Conservation (phyloP, 1,139 yeast species). For the Yamadazyma triangularis region DNA sequence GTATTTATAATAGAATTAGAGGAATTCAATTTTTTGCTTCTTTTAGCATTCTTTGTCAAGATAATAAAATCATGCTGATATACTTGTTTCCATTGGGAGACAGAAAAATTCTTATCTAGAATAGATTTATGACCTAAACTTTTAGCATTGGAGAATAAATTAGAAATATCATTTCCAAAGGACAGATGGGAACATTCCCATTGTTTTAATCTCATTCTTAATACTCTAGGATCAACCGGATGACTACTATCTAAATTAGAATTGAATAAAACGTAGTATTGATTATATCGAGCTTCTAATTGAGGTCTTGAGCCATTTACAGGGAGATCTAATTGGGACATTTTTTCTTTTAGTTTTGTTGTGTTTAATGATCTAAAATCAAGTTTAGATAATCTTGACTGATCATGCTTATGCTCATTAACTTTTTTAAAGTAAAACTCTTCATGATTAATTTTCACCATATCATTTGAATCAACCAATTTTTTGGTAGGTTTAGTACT, state of each 20-base stretch:
- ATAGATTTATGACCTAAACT: slow-evolving; percentile 22
- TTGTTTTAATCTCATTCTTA: slow-evolving; percentile 52
- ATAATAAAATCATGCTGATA: slow-evolving; percentile 50
- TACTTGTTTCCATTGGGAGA: slow-evolving; percentile 46
- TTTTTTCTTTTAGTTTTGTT: slow-evolving; percentile 57
- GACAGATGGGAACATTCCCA: slow-evolving; percentile 63
- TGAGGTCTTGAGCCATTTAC: slow-evolving; percentile 59
- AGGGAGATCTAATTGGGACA: slow-evolving; percentile 52
- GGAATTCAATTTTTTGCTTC: slow-evolving; percentile 14
- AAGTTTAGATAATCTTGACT: slow-evolving; percentile 48
- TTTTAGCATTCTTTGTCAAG: slow-evolving; percentile 49
- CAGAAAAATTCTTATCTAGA: slow-evolving; percentile 36
- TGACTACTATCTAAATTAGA: slow-evolving; percentile 75
- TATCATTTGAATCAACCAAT: slow-evolving; percentile 3
- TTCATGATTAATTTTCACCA: slow-evolving; percentile 13
- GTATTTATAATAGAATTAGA: too few species aligned
- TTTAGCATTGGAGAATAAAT: slow-evolving; percentile 19
- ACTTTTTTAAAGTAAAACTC: slow-evolving; percentile 31
- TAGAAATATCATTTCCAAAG: slow-evolving; percentile 16
- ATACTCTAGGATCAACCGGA: slow-evolving; percentile 55
- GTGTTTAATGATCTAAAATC: slow-evolving; percentile 60
- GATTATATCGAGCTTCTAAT: slow-evolving; percentile 69
- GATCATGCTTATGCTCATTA: slow-evolving; percentile 20
- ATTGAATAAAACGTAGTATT: slow-evolving; percentile 76
- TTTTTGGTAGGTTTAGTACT: slow-evolving; percentile 1